phyloP scores from a whole-genome alignment of 1,284 basidiomycete species.

The Moesziomyces aphidis region DNA sequence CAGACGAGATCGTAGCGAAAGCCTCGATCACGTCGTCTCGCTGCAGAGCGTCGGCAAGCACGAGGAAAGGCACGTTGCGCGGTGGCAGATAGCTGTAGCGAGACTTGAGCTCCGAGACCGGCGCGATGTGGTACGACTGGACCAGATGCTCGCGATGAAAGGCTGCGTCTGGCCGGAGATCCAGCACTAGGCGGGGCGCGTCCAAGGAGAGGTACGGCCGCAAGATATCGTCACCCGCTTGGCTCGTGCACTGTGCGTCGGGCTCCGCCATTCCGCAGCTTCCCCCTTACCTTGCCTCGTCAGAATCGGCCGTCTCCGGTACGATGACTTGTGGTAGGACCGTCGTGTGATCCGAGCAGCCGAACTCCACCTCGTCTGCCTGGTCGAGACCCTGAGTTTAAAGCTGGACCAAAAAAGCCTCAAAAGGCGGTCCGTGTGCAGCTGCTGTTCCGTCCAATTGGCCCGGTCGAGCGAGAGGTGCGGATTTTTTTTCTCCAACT shows the following conservation, averaged over 20 bases:
- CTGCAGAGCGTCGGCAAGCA: conserved; percentile 18
- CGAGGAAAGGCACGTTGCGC: conserved; percentile 24
- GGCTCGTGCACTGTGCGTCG: neutral
- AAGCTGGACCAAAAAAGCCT: neutral
- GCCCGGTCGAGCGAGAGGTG: too few species aligned
- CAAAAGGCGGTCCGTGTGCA: neutral
- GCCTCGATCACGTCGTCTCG: conserved; percentile 14
- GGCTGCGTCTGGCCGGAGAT: conserved; percentile 18
- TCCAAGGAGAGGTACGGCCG: conserved; percentile 14
- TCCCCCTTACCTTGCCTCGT: too few species aligned
- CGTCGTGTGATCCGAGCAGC: neutral
- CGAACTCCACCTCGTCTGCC: neutral
- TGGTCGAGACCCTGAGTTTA: neutral
- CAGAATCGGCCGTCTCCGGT: too few species aligned
- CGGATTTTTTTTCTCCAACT: neutral
- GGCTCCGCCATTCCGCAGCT: neutral
- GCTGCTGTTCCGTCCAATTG: neutral
- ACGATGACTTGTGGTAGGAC: too few species aligned
- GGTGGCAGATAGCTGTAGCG: conserved; percentile 47
- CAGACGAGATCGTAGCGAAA: conserved; percentile 13
- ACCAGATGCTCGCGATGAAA: conserved; percentile 34
- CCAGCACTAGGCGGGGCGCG: conserved; percentile 35
- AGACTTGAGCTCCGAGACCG: conserved; percentile 30
- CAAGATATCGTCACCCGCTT: conserved; percentile 1
- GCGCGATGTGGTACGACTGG: conserved; percentile 29